Conservation (phyloP, 2,329 filamentous ascomycete species). For the Fusarium nisikadoi region DNA sequence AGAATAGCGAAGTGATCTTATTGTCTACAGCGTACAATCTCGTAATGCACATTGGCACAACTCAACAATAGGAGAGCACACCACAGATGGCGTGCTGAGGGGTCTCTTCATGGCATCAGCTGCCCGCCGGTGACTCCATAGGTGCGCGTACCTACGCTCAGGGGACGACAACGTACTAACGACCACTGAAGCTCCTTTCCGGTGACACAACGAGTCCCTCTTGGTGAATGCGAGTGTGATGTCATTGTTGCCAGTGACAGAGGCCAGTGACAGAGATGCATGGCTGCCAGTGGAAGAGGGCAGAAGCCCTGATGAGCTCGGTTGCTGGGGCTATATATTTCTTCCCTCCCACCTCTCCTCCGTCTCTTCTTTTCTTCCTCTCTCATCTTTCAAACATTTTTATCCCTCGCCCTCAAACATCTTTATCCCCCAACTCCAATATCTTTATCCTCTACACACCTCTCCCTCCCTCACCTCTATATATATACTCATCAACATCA, state of each 20-base stretch:
- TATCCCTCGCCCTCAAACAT: background rate
- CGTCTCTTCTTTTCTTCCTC: background rate
- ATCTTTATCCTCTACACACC: background rate
- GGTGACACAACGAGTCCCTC: background rate
- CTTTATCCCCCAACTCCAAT: background rate
- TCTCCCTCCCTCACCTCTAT: background rate
- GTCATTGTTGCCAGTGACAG: background rate
- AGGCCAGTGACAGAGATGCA: background rate
- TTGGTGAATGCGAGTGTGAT: rapidly evolving
- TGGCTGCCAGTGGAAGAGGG: background rate
- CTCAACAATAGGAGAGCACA: rapidly evolving
- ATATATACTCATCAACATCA: background rate
- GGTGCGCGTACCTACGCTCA: background rate
- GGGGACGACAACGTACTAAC: background rate
- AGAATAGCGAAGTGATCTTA: background rate
- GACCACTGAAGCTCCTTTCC: background rate
- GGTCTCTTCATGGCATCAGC: background rate
- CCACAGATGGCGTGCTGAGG: rapidly evolving
- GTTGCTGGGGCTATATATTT: background rate
- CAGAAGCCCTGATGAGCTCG: background rate
- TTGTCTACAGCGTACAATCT: background rate
- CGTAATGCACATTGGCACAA: rapidly evolving
- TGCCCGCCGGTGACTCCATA: background rate
- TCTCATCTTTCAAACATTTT: background rate
- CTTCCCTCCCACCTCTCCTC: background rate